Percentiles rank a stretch among this genome's conserved stretches.
Evolutionary conservation across 768 basidiomycete genomes (phyloP).

Genomic region (Cyclocybe cylindracea): DNA sequence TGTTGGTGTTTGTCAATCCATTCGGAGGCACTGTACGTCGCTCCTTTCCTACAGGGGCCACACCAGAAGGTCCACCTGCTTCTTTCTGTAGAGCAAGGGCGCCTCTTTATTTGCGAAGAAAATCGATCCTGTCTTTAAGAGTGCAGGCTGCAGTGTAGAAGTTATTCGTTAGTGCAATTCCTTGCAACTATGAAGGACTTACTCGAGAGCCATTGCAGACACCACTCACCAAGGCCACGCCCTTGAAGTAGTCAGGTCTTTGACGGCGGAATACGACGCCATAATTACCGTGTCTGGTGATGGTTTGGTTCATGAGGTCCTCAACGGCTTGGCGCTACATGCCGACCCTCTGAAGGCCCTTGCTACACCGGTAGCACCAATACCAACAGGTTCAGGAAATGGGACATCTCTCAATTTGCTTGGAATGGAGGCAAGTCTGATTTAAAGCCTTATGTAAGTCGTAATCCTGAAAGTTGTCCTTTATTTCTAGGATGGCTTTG

Average conservation of each 20-base stretch:
- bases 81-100: conserved; percentile 57
- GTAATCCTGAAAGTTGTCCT: neutral
- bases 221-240: conserved; percentile 70
- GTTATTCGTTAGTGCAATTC: conserved; percentile 52
- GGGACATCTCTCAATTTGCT: conserved; percentile 73
- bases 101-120: conserved; percentile 49
- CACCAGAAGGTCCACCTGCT: neutral
- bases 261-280: conserved; percentile 61
- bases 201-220: conserved; percentile 37
- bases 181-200: neutral
- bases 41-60: neutral
- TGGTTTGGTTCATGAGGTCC: conserved; percentile 78
- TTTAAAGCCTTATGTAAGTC: neutral
- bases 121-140: conserved; percentile 72
- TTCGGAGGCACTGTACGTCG: conserved; percentile 70
- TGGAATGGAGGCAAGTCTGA: conserved; percentile 52
- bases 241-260: conserved; percentile 55
- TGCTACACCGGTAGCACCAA: conserved; percentile 68
- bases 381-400: conserved; percentile 85
- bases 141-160: conserved; percentile 65
- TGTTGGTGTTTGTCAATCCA: conserved; percentile 81
- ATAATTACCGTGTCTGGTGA: conserved; percentile 81
- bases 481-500: conserved; percentile 57
- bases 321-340: conserved; percentile 81
- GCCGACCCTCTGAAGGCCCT: conserved; percentile 61